Percentiles rank a stretch among this genome's conserved stretches.
Evolutionary conservation across 805 yeast species (phyloP).

Genomic region (Kurtzmaniella fragi): DNA sequence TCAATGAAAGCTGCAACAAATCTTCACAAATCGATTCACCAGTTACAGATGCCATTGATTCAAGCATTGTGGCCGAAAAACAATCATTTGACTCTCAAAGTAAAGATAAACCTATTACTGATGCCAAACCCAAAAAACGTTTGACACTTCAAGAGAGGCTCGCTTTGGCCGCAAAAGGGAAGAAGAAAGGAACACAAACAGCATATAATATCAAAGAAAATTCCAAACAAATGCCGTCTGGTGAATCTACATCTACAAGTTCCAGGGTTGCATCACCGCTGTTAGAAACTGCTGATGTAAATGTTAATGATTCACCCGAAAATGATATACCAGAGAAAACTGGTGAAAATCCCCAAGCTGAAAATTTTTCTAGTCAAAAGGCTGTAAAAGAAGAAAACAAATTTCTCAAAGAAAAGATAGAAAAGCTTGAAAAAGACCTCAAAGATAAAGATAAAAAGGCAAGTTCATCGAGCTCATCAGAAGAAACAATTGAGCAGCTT

Average conservation of each 20-base stretch:
- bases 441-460: neutral
- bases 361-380: neutral
- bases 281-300: neutral
- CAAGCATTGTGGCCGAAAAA: no score
- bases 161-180: slow-evolving; percentile 69
- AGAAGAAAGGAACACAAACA: slow-evolving; percentile 19
- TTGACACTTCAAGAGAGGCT: slow-evolving; percentile 80
- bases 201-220: slow-evolving; percentile 1
- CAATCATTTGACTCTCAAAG: no score
- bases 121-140: slow-evolving; percentile 41
- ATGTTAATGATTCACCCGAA: neutral
- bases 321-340: neutral
- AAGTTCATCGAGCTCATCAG: slow-evolving; percentile 33
- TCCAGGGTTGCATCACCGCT: slow-evolving; percentile 3
- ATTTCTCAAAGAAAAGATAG: slow-evolving; percentile 4
- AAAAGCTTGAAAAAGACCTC: slow-evolving; percentile 1
- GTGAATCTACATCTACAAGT: slow-evolving; percentile 2
- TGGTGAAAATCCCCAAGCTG: neutral
- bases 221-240: slow-evolving; percentile 1
- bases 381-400: neutral
- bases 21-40: no score
- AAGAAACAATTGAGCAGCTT: slow-evolving; percentile 59
- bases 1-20: no score
- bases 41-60: no score
- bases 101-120: no score